Conservation (phyloP, 352 stramenopile genomes). For the Globisporangium rhizosaccharum region DNA sequence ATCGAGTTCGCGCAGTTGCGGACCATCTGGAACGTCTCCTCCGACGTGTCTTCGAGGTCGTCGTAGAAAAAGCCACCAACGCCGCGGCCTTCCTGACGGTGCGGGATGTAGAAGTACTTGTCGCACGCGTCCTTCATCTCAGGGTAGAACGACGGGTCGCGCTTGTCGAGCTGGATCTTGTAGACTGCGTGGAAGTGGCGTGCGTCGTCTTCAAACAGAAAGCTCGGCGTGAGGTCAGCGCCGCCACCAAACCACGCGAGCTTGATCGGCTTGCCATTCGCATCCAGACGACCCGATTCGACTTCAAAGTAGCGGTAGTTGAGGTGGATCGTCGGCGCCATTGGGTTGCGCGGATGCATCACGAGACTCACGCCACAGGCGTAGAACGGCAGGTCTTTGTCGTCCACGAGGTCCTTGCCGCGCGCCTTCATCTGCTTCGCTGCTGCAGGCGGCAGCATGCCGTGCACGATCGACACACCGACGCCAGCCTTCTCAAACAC, state of each 20-base stretch:
- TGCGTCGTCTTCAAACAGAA: conserved; percentile 94
- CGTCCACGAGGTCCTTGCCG: conserved; percentile 68
- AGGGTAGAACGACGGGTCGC: conserved; percentile 89
- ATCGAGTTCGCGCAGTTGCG: conserved; percentile 76
- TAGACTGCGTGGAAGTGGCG: conserved; percentile 98
- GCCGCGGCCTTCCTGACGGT: conserved; percentile 93
- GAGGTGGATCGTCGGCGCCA: conserved; percentile 96
- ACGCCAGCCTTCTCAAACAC: conserved; percentile 98
- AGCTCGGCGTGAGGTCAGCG: conserved; percentile 96
- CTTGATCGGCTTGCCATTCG: conserved; percentile 75
- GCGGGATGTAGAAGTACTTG: conserved; percentile 97
- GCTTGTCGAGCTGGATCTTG: conserved; percentile 91
- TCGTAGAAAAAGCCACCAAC: conserved; percentile 99
- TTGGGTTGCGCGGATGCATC: conserved; percentile 94
- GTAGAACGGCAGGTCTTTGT: conserved; percentile 92
- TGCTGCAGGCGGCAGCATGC: conserved; percentile 88
- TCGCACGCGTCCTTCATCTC: conserved; percentile 97
- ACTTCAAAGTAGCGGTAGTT: conserved; percentile 99
- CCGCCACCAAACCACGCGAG: conserved; percentile 95
- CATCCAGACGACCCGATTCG: conserved; percentile 60
- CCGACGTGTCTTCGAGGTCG: conserved; percentile 93
- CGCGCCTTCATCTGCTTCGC: conserved; percentile 76
- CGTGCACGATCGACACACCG: conserved; percentile 97
- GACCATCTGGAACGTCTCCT: conserved; percentile 83
- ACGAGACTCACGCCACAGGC: conserved; percentile 94